A percentile compares a stretch with the other conserved stretches of the same genome.
phyloP scores from a whole-genome alignment of 371 early-diverging fungal species.

The Zancudomyces culisetae region DNA sequence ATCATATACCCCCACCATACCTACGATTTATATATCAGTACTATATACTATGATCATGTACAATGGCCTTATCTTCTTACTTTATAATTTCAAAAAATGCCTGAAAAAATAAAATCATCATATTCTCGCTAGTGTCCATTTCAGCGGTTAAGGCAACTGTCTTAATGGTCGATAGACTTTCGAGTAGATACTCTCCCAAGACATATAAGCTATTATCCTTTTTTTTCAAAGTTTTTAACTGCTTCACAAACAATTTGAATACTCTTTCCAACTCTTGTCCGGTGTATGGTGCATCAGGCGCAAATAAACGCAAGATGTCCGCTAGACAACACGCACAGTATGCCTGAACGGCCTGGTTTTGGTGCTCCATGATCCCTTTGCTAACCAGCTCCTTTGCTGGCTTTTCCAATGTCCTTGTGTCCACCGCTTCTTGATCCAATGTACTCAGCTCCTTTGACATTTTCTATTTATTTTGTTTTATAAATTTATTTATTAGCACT shows the following conservation, averaged over 20 bases:
- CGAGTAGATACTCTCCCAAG: constrained; percentile 62
- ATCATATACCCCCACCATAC: too few relatives aligned
- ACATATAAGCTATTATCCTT: constrained; percentile 36
- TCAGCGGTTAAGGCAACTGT: constrained; percentile 57
- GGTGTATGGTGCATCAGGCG: constrained; percentile 78
- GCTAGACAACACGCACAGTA: constrained; percentile 75
- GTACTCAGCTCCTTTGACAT: constrained; percentile 40
- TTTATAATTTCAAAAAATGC: constrained; percentile 36
- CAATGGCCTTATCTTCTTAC: too few relatives aligned
- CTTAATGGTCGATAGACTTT: constrained; percentile 67
- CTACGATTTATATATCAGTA: too few relatives aligned
- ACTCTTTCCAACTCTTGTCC: constrained; percentile 47
- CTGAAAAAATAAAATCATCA: constrained; percentile 40
- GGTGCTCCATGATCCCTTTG: constrained; percentile 44
- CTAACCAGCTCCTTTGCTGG: constrained; percentile 49
- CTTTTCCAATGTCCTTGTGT: constrained; percentile 35
- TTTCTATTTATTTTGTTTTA: constrained; percentile 24
- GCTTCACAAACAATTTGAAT: constrained; percentile 57
- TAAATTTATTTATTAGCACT: neutral
- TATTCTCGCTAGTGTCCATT: constrained; percentile 40
- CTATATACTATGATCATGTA: too few relatives aligned
- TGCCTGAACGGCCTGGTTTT: constrained; percentile 54
- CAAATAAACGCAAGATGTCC: constrained; percentile 75
- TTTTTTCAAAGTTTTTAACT: constrained; percentile 42
- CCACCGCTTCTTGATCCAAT: constrained; percentile 46